These are phyloP conservation scores for Thelonectria olida DNA, from an alignment of 2,329 filamentous ascomycete species.

Conservation along the genomic window DNA sequence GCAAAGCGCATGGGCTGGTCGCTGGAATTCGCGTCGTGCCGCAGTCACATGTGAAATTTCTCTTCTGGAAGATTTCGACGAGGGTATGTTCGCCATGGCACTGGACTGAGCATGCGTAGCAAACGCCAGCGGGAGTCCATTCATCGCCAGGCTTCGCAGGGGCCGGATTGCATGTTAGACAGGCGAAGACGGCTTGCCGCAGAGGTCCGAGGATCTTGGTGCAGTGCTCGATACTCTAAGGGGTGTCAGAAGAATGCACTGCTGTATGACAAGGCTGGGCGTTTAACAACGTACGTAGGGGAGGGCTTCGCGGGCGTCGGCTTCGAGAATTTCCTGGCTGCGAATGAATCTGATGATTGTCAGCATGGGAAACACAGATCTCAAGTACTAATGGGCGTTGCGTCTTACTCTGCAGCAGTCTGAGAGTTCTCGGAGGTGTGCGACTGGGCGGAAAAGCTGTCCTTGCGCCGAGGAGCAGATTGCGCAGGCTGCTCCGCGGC, in stretches of 20 bases:
- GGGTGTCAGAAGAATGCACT: conserved; percentile 30
- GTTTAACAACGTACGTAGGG: conserved; percentile 80
- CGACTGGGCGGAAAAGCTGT: conserved; percentile 68
- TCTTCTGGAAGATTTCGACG: conserved; percentile 95
- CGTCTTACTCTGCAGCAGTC: conserved; percentile 73
- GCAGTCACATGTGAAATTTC: conserved; percentile 96
- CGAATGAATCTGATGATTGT: conserved; percentile 77
- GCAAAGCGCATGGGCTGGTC: conserved; percentile 78
- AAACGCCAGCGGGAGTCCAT: conserved; percentile 77
- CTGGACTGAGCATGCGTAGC: conserved; percentile 95
- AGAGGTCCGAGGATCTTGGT: conserved; percentile 89
- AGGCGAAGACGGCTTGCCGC: conserved; percentile 90
- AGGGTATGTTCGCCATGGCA: conserved; percentile 96
- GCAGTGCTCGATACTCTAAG: conserved; percentile 89
- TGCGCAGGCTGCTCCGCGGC: conserved; percentile 35
- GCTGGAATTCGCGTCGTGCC: conserved; percentile 82
- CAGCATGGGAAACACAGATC: neutral
- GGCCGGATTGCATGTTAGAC: conserved; percentile 90
- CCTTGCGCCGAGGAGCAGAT: conserved; percentile 52
- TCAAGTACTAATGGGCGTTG: neutral
- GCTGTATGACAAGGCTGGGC: neutral
- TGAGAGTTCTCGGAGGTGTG: conserved; percentile 70
- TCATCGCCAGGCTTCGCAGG: conserved; percentile 66
- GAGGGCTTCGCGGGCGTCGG: conserved; percentile 92
- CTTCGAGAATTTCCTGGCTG: conserved; percentile 88